Percentiles rank a stretch among this genome's conserved stretches.
phyloP scores from a whole-genome alignment of 306 rosid genomes.

The Fragaria nilgerrensis region DNA sequence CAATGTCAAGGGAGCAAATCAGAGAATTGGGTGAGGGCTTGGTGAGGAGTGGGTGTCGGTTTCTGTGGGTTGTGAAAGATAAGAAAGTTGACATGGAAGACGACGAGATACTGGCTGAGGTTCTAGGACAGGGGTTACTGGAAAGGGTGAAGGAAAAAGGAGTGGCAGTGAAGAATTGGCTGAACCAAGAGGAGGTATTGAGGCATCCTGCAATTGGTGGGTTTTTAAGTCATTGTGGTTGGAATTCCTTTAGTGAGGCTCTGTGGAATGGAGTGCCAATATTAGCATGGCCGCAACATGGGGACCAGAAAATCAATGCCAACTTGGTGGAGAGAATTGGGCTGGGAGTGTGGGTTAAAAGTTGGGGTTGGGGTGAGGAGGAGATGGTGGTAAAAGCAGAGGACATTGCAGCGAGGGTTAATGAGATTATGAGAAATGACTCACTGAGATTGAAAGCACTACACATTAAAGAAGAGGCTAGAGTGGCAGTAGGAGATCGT shows the following conservation, averaged over 20 bases:
- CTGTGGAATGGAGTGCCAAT: constrained; percentile 26
- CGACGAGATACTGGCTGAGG: neutral
- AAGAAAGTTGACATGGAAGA: constrained; percentile 25
- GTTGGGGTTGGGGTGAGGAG: constrained; percentile 27
- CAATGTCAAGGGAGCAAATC: constrained; percentile 30
- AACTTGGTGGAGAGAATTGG: constrained; percentile 21
- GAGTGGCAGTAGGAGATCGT: constrained; percentile 10
- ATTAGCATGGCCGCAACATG: constrained; percentile 29
- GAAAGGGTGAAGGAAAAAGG: constrained; percentile 20
- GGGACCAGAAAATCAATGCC: constrained; percentile 30
- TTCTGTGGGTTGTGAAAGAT: constrained; percentile 34
- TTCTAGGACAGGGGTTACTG: constrained; percentile 9
- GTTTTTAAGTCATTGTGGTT: constrained; percentile 26
- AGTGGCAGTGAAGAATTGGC: constrained; percentile 25
- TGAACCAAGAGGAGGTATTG: constrained; percentile 24
- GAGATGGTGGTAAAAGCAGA: constrained; percentile 18
- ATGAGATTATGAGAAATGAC: constrained; percentile 17
- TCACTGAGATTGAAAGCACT: constrained; percentile 2
- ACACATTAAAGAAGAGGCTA: constrained; percentile 10
- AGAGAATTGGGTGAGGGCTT: constrained; percentile 24
- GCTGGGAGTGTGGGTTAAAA: constrained; percentile 19
- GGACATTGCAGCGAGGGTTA: constrained; percentile 16
- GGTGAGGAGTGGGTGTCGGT: constrained; percentile 20
- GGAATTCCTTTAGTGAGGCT: constrained; percentile 29
- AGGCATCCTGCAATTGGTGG: constrained; percentile 27